Percentiles rank a stretch among this genome's conserved stretches.
These are phyloP conservation scores for Litchi chinensis DNA, from an alignment of 345 rosid genomes.

Conservation along the genomic window DNA sequence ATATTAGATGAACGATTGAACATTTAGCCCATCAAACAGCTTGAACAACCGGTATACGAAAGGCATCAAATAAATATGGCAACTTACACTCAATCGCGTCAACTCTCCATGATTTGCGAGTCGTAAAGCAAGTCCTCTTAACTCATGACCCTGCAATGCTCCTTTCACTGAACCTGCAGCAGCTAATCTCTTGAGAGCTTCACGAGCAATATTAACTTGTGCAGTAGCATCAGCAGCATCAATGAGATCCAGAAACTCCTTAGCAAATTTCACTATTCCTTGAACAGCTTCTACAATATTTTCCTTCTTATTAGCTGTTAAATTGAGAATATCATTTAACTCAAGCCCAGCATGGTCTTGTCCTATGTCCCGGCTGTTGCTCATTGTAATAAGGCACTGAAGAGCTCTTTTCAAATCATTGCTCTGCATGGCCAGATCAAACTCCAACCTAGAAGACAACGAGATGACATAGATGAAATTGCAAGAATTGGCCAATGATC, in stretches of 20 bases:
- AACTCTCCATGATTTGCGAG: constrained; percentile 98
- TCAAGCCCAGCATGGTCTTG: constrained; percentile 74
- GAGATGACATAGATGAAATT: constrained; percentile 14
- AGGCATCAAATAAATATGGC: constrained; percentile 11
- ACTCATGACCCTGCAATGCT: constrained; percentile 82
- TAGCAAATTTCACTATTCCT: constrained; percentile 88
- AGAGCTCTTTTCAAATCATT: constrained; percentile 98
- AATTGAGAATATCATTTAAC: constrained; percentile 80
- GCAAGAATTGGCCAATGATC: constrained; percentile 9
- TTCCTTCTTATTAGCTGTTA: constrained; percentile 87
- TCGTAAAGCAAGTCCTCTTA: constrained; percentile 91
- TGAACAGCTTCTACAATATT: constrained; percentile 91
- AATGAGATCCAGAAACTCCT: constrained; percentile 93
- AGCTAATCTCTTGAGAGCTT: constrained; percentile 94
- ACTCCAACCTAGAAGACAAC: constrained; percentile 69
- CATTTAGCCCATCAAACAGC: constrained; percentile 22
- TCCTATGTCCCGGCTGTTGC: constrained; percentile 94
- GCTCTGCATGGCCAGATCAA: constrained; percentile 98
- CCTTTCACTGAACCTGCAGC: constrained; percentile 98
- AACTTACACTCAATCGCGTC: constrained; percentile 80
- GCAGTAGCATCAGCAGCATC: constrained; percentile 99
- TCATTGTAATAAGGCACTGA: constrained; percentile 94
- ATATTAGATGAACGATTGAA: neutral
- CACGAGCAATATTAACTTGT: constrained; percentile 86
- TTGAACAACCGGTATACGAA: constrained; percentile 8